Evolutionary conservation across 768 basidiomycete species (phyloP), one percentile per base, ranked within the genome.

Genomic region (Suillus ampliporus): DNA sequence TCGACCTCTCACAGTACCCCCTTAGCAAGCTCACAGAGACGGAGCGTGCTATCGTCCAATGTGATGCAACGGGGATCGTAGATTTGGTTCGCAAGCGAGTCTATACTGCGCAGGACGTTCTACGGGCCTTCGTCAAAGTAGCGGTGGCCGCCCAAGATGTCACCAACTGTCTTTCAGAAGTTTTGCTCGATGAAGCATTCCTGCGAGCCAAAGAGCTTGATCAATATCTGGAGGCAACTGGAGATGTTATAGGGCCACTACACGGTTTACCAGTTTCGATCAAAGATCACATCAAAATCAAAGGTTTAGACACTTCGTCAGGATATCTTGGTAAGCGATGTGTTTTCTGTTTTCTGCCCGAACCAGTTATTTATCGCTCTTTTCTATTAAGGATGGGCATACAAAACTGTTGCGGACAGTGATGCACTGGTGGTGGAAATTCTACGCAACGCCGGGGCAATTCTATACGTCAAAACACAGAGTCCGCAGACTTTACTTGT

Each of bases 131-230:
- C n/a, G 66, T 74, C 64, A 71, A 60, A 34, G 71, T 66, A 41
- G 72, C 74, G 1, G 58, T 72, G 57, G 68, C 67, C 7, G 66
- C 74, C n/a, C 76, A 75, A 56, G 67, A 76, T 38, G 61, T 69
- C 59, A 82, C 82, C 7, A 84, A 84, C 64, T 87, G 86, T 67
- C 71, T 87, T 23, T 84, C 85, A 17, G 86, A 88, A 63, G 82
- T 88, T 54, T 86, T 86, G 64, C 77, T 86, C 63, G 80, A 84
- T 23, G 77, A 82, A n/a, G 84, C 80, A 4, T 71, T 85, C 47
- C 64, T 71, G 57, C 76, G 80, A 46, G 87, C 88, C 5, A 73
- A 67, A 54, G 75, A 85, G 64, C 75, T 88, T 23, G 87, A 89
- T 67, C 77, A 74, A 26, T 69, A 84, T 68, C 69, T 84, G 37